Base-by-base conservation (phyloP, 2,329 filamentous ascomycete species). In the Arthroderma uncinatum region DNA sequence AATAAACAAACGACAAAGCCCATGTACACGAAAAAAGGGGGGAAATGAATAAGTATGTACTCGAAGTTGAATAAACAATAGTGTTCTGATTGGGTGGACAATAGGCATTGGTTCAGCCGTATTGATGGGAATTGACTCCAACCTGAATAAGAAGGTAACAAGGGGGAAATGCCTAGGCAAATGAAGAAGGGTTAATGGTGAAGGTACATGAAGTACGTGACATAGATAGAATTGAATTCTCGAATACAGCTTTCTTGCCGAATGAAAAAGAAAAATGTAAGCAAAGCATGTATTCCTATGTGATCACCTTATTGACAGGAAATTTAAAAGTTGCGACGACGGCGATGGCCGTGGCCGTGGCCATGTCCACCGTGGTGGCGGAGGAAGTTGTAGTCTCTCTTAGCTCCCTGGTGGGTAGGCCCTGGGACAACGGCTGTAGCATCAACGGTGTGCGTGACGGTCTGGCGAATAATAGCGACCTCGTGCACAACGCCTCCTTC, bases 401-500 rank as follows among this genome's bases (percentile, higher is more conserved):
- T 50, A n/a, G 25, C 47, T n/a, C 4, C 14, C 39, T 42, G 14
- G 14, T 14, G 47, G 14, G 56, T 58, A 14, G 56, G 37, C 10
- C 55, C 50, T 5, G 40, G n/a, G n/a, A n/a, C n/a, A n/a, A n/a
- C 14, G 19, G n/a, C 37, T 12, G 37, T 16, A n/a, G 53, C 52
- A 4, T 57, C 44, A 9, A 59, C 34, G 12, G 56, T 60, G 19
- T 52, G 25, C 12, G 61, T 62, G 42, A 58, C 54, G 25, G 54
- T 57, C 52, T 57, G 42, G 12, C 55, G 28, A 8, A 61, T 47
- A 33, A 61, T 37, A 25, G 58, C 53, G 34, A 60, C 53, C 28
- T 62, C 61, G 37, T 60, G 59, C 4, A 64, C 60, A 7, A 50
- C 47, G 16, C 54, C 33, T 8, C 56, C 57, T 8, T 56, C 25